phyloP scores from a whole-genome alignment of 805 yeast species.

The Schwanniomyces vanrijiae region DNA sequence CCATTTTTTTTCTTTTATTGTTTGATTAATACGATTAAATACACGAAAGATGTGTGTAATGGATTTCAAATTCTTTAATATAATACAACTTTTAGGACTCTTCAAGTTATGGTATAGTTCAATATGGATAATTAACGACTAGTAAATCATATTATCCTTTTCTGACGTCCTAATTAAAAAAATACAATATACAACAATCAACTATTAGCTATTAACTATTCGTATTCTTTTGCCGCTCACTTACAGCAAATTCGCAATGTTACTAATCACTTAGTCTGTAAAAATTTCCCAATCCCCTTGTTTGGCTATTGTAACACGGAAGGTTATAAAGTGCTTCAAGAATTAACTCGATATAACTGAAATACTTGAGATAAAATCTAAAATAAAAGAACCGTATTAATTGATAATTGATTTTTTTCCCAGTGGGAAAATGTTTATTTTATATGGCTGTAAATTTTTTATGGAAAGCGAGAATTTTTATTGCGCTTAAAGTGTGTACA shows the following conservation, averaged over 20 bases:
- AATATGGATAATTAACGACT: background rate
- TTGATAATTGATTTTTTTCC: background rate
- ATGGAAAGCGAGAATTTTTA: background rate
- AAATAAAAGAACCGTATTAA: background rate
- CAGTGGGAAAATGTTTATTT: background rate
- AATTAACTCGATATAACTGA: background rate
- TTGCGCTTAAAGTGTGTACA: background rate
- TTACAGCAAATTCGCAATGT: background rate
- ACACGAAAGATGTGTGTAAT: background rate
- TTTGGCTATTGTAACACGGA: background rate
- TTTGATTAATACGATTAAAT: background rate
- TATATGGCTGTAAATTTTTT: slow-evolving; percentile 4
- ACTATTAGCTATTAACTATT: background rate
- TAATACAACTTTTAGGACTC: background rate
- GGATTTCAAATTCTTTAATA: background rate
- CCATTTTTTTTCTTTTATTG: slow-evolving; percentile 8
- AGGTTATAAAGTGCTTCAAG: background rate
- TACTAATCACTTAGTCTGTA: background rate
- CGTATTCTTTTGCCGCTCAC: background rate
- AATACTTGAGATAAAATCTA: background rate
- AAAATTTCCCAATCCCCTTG: background rate
- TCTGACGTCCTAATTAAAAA: background rate
- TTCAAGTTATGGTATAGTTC: background rate
- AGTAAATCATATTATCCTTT: slow-evolving; percentile 2
- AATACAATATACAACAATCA: background rate